Evolutionary conservation across 2,329 filamentous ascomycete genomes (phyloP), one percentile per base, ranked within the genome.

Genomic region (Ascosphaera acerosa): DNA sequence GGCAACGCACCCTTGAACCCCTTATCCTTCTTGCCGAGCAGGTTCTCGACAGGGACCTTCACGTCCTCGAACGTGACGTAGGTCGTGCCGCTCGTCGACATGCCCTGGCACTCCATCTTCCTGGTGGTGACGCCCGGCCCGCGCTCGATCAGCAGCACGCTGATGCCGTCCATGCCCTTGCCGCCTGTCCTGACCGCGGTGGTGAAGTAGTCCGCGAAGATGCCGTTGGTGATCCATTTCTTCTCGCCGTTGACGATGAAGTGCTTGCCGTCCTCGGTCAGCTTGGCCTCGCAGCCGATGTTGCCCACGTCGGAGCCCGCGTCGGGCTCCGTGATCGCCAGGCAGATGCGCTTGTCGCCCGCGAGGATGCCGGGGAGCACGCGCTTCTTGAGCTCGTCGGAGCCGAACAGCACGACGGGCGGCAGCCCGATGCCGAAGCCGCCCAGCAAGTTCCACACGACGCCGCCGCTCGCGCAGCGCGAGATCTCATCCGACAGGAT

Each of bases 261-360:
- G 32, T 52, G 44, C 17, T 54, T 51, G 0, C 59, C 61, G 28
- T 63, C 53, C 12, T 51, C 52, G 15, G 48, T 43, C 18, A 33
- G 32, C 15, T 17, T 78, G 0, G 70, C 70, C 0, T 63, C 70
- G 2, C 69, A 72, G 30, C 57, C 54, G 28, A 76, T 59, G 38
- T 61, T 63, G 1, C 66, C 66, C 2, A 76, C 66, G 42, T 76
- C 70, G 1, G 65, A 70, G 1, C 65, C 64, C 35, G 61, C 64
- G 51, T 89, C 87, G 0, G 80, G 78, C 52, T 90, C 80, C 1
- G 78, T 87, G 44, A 89, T 80, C 32, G 78, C 78, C 3, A 90
- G 59, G 45, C 74, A 84, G 47, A 87, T 78, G 61, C 82, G 82
- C 66, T 87, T 87, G 61, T 70, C 67, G 36, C 78, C 78, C 29